A percentile compares a stretch with the other conserved stretches of the same genome.
Conservation (phyloP, 768 basidiomycete genomes). For the Gloeostereum incarnatum region DNA sequence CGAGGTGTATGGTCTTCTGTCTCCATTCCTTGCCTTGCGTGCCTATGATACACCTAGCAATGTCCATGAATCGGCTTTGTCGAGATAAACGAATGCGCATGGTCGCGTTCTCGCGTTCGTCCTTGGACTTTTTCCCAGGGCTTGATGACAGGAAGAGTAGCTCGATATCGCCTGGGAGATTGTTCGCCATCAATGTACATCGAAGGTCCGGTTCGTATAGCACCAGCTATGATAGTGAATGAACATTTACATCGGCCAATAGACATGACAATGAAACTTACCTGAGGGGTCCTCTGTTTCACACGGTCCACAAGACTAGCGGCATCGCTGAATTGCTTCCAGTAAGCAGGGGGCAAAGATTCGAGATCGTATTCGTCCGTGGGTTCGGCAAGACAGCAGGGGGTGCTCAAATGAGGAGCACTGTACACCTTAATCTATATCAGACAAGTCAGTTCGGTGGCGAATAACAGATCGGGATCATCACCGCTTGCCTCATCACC, state of each 20-base stretch:
- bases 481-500: slow-evolving; percentile 23
- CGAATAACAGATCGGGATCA: background rate
- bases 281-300: slow-evolving; percentile 45
- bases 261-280: slow-evolving; percentile 11
- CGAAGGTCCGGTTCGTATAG: slow-evolving; percentile 27
- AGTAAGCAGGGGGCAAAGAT: slow-evolving; percentile 29
- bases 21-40: slow-evolving; percentile 29
- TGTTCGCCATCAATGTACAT: slow-evolving; percentile 44
- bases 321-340: slow-evolving; percentile 39
- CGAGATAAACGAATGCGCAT: slow-evolving; percentile 30
- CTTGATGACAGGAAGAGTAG: slow-evolving; percentile 17
- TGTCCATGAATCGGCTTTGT: slow-evolving; percentile 20
- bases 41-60: slow-evolving; percentile 21
- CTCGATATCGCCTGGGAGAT: slow-evolving; percentile 38
- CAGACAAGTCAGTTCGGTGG: background rate
- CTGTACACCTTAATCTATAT: slow-evolving; percentile 33
- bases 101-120: slow-evolving; percentile 5
- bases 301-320: slow-evolving; percentile 33
- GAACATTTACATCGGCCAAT: background rate
- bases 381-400: slow-evolving; percentile 39
- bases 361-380: slow-evolving; percentile 21
- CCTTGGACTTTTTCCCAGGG: background rate
- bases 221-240: slow-evolving; percentile 24
- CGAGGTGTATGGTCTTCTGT: slow-evolving; percentile 16
- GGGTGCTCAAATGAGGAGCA: slow-evolving; percentile 40